Base-by-base conservation (phyloP, 1,284 basidiomycete genomes). In the Malassezia caprae region DNA sequence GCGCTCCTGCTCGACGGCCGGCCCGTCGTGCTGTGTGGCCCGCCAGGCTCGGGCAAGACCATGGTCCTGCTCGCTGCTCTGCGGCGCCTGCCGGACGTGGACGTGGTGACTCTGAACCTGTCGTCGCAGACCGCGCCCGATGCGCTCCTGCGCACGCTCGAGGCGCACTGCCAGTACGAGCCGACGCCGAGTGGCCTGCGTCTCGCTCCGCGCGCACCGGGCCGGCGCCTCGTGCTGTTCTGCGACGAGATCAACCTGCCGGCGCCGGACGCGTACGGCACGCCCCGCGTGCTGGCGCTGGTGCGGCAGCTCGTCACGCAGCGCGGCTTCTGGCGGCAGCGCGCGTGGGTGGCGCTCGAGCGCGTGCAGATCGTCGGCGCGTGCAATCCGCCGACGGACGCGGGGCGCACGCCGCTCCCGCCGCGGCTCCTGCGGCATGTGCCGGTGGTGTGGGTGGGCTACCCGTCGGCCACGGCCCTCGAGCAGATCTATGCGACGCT, bases 401-500 rank as follows among this genome's bases (percentile, higher is more conserved):
- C 94, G 39, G 94, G 94, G 51, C 89, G 94, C 76, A 91, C 98
- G n/a, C 90, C 93, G 30, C 84, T 99, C 55, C 91, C 83, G 59
- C 90, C 94, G 75, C 84, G 94, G 60, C 98, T 98, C 84, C 80
- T 98, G 58, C 86, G 94, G 8, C 96, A 99, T 76, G 91, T 93
- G 0, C 94, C 94, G 0, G 80, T 99, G n/a, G 83, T 99, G 72
- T 96, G 98, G 93, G 94, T 99, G 53, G 94, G 98, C 75, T 98
- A 99, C 76, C 94, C 94, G 8, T 94, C 93, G 56, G 89, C 94
- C 76, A 79, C 91, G 12, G 98, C 94, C 8, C 80, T 99, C 73
- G 94, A 91, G 70, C 96, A 98, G 75, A 98, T 99, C 65, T 99
- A 98, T 76, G 89, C 90, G 17, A 98, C 93, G n/a, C 98, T 98